These are phyloP conservation scores for Volvox africanus DNA, from an alignment of 139 green algal genomes.

Conservation along the genomic window DNA sequence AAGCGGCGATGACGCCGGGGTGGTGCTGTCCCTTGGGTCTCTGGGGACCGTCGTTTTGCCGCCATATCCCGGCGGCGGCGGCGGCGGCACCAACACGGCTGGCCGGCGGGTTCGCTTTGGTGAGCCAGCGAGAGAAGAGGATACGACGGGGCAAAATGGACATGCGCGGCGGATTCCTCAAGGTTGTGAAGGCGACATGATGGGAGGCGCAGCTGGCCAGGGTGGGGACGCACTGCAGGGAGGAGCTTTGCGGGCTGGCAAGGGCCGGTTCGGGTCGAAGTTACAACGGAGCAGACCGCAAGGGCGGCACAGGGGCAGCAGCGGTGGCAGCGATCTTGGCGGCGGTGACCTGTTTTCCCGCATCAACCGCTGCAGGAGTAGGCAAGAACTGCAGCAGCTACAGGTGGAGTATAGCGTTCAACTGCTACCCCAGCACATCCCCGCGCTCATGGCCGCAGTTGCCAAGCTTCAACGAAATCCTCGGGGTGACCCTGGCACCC, in stretches of 20 bases:
- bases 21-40: background rate
- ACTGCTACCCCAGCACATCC: slow-evolving; percentile 30
- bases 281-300: background rate
- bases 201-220: no score
- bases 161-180: no score
- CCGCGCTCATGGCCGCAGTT: slow-evolving; percentile 22
- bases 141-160: no score
- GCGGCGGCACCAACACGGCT: background rate
- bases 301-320: background rate
- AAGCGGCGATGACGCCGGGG: background rate
- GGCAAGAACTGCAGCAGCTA: slow-evolving; percentile 14
- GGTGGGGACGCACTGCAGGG: no score
- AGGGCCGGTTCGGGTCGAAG: no score
- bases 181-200: no score
- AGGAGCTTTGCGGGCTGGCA: no score
- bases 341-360: background rate
- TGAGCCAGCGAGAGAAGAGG: background rate
- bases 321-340: background rate
- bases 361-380: slow-evolving; percentile 7
- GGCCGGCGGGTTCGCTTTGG: background rate
- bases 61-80: background rate
- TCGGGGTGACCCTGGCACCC: no score
- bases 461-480: background rate
- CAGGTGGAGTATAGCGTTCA: background rate
- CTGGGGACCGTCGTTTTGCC: background rate